Percentiles rank a stretch among this genome's conserved stretches.
These are phyloP conservation scores for Lodderomyces oxycetoniae DNA, from an alignment of 1,139 yeast species.

Conservation along the genomic window DNA sequence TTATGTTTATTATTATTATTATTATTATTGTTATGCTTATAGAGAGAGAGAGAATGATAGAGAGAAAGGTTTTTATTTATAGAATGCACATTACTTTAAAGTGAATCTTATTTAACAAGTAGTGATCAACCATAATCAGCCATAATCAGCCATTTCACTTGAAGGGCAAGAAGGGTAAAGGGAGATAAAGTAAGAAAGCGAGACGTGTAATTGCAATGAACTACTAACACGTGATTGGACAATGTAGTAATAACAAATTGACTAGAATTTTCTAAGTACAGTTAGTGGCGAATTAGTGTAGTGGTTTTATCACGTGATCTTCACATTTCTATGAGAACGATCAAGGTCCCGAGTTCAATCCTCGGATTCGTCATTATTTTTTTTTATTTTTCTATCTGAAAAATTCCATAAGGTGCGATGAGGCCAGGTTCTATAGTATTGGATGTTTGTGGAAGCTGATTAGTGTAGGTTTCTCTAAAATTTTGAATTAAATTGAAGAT, in stretches of 20 bases:
- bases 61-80: too few relatives aligned
- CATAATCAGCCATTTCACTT: too few relatives aligned
- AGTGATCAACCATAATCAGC: too few relatives aligned
- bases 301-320: conserved; percentile 2
- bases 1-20: too few relatives aligned
- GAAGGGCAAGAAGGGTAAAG: background rate
- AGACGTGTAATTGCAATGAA: background rate
- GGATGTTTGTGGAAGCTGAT: too few relatives aligned
- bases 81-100: too few relatives aligned
- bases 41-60: too few relatives aligned
- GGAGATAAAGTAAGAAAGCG: background rate
- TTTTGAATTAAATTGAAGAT: background rate
- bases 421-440: too few relatives aligned
- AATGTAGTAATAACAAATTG: background rate
- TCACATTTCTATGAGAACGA: conserved; percentile 1
- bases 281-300: conserved; percentile 1
- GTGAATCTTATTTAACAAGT: too few relatives aligned
- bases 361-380: conserved; percentile 1
- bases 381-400: background rate
- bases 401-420: too few relatives aligned
- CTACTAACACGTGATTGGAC: background rate
- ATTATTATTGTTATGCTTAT: too few relatives aligned
- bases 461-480: too few relatives aligned
- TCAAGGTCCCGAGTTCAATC: conserved; percentile 3
- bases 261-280: background rate